Evolutionary conservation across 306 rosid species (phyloP), one percentile per base, ranked within the genome.

Genomic region (Acacia confusa): DNA sequence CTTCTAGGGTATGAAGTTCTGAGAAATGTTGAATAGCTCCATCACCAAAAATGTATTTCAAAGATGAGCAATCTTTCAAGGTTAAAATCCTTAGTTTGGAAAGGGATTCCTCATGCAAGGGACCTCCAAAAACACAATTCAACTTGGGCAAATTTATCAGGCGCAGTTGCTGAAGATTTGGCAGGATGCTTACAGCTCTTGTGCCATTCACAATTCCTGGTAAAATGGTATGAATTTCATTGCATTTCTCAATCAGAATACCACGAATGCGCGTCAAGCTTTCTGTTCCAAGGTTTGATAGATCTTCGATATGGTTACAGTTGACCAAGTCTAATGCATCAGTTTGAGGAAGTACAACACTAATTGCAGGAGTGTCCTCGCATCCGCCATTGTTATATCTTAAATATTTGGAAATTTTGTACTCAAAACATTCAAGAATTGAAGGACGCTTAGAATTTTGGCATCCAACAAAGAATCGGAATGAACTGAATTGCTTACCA

Each of bases 271-370:
- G 77, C 22, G 58, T 47, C 70, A 82, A 20, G 47, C 38, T 69
- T 24, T 25, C 63, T 8, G 20, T 3, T 19, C 64, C 81, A 68
- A 85, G 40, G 61, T 58, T 38, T 60, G 85, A 45, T n/a, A 85
- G 25, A 22, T 12, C 38, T 57, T 6, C 47, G 0, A 82, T 52
- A 64, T 78, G 73, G 19, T 78, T 68, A 13, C 79, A 75, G 53
- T 57, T 11, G 12, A 78, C 76, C 52, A 82, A 60, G 74, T 82
- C 88, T 40, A 82, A 74, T 58, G 79, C 78, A 47, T 85, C 83
- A 24, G 81, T 68, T 74, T 68, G 43, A 14, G 83, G 69, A 40
- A 82, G 81, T 15, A 82, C 20, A 72, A 50, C 81, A 36, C 53
- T 27, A 7, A 82, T 78, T 78, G 70, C 44, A 1, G 3, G n/a